phyloP scores from a whole-genome alignment of 2,329 filamentous ascomycete species.

The Dactylellina leptospora region DNA sequence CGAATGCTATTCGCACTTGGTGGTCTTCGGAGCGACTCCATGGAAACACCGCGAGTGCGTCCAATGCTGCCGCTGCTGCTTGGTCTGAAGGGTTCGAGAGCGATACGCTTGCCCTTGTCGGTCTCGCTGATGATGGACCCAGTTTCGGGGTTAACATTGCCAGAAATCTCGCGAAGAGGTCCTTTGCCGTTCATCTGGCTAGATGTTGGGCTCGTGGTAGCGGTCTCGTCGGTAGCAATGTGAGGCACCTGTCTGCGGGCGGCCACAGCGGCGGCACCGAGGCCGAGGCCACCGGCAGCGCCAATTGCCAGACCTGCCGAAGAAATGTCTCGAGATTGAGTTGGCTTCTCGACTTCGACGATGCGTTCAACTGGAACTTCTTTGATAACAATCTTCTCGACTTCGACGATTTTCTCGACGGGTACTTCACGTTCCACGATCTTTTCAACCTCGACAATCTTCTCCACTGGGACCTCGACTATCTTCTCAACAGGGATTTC shows the following conservation, averaged over 20 bases:
- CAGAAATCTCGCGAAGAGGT: slow-evolving; percentile 45
- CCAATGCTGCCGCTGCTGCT: slow-evolving; percentile 52
- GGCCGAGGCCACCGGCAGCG: slow-evolving; percentile 18
- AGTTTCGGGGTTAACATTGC: slow-evolving; percentile 79
- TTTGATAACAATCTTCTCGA: slow-evolving; percentile 38
- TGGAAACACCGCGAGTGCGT: slow-evolving; percentile 24
- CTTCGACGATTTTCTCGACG: slow-evolving; percentile 45
- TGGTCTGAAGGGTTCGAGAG: slow-evolving; percentile 47
- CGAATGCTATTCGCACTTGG: slow-evolving; percentile 76
- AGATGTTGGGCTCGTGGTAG: slow-evolving; percentile 38
- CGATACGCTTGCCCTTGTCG: slow-evolving; percentile 64
- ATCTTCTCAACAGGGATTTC: slow-evolving; percentile 14
- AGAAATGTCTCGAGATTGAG: slow-evolving; percentile 20
- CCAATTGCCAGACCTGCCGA: not conserved
- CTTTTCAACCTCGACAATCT: slow-evolving; percentile 42
- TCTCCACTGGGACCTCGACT: slow-evolving; percentile 45
- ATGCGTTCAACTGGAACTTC: slow-evolving; percentile 30
- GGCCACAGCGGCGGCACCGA: slow-evolving; percentile 18
- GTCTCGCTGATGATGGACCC: slow-evolving; percentile 79
- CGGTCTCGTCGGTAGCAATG: slow-evolving; percentile 47
- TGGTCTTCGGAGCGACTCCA: slow-evolving; percentile 66
- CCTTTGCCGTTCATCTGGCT: slow-evolving; percentile 40
- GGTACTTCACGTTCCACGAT: slow-evolving; percentile 19
- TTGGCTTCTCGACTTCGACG: slow-evolving; percentile 42
- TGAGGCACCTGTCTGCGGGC: slow-evolving; percentile 34